Percentiles rank a stretch among this genome's conserved stretches.
Conservation (phyloP, 1,284 basidiomycete genomes). For the Jaminaea rosea region DNA sequence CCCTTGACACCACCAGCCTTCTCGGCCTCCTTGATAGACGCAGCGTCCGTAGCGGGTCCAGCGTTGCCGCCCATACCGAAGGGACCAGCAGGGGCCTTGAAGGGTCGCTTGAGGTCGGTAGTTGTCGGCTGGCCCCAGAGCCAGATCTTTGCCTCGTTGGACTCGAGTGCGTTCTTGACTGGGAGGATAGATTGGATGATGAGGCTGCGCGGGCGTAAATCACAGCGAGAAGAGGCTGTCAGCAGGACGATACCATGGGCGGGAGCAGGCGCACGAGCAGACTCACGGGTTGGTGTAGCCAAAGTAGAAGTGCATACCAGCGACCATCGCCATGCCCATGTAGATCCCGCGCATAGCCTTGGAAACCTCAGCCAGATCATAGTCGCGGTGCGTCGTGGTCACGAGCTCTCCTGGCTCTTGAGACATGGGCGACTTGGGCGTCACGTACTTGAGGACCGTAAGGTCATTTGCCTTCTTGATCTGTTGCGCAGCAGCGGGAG, state of each 20-base stretch:
- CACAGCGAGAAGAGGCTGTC: not conserved
- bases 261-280: not conserved
- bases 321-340: constrained; percentile 48
- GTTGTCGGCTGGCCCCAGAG: constrained; percentile 53
- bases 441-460: constrained; percentile 80
- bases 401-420: constrained; percentile 68
- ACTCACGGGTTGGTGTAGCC: constrained; percentile 45
- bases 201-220: constrained; percentile 6
- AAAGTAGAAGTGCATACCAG: constrained; percentile 45
- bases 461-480: constrained; percentile 90
- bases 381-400: constrained; percentile 86
- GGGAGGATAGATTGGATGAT: constrained; percentile 46
- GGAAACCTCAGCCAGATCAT: constrained; percentile 76
- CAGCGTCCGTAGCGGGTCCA: constrained; percentile 66
- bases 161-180: constrained; percentile 44
- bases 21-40: constrained; percentile 75
- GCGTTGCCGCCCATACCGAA: constrained; percentile 46
- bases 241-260: not conserved
- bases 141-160: constrained; percentile 46
- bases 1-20: constrained; percentile 58
- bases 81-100: constrained; percentile 70
- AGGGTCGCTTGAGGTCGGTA: constrained; percentile 83
- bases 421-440: constrained; percentile 51
- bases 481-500: constrained; percentile 8
- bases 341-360: constrained; percentile 62